Evolutionary conservation across 208 protist species (phyloP), one percentile per base, ranked within the genome.

Genomic region (Acanthamoeba royreba): DNA sequence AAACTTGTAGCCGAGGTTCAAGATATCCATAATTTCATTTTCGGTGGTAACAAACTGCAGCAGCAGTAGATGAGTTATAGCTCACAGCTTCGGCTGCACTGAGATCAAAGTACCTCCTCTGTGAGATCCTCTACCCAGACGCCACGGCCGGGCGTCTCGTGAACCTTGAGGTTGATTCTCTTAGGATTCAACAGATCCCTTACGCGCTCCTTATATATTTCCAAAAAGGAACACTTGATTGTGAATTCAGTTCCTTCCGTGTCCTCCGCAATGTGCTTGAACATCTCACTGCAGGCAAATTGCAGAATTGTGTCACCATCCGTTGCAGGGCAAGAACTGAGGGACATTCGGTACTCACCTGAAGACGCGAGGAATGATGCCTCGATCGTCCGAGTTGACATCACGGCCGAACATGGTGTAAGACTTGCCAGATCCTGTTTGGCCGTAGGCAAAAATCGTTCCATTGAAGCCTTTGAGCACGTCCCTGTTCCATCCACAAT

Each of bases 161-260:
- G 96, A 22, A 99, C 95, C 46, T 96, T 96, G 47, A 99, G 96
- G 86, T 97, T 97, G 53, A 49, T 81, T 22, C 96, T 96, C 89
- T 98, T 97, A 19, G 97, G 91, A 45, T 96, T 95, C 4, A 99
- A 95, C 49, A 99, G 94, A 94, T 99, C 99, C 3, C 97, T 95
- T 40, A 99, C 98, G 94, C 97, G 97, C 58, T 99, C 99, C 98
- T 99, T 99, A 96, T 99, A 99, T 63, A 99, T 98, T 95, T 99
- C 99, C 31, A 99, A 96, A 96, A 99, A 99, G 33, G 97, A 98
- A 47, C 99, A 96, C 45, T 98, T 98, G 40, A 99, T 97, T 28
- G 98, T 98, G 94, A 99, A 99, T 87, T 99, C 98, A 17, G 97
- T 97, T 38, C 90, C 72, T 33, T 92, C 81, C 46, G 25, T 81